Evolutionary conservation across 805 yeast genomes (phyloP), one percentile per base, ranked within the genome.

Genomic region (Pichia membranifaciens): DNA sequence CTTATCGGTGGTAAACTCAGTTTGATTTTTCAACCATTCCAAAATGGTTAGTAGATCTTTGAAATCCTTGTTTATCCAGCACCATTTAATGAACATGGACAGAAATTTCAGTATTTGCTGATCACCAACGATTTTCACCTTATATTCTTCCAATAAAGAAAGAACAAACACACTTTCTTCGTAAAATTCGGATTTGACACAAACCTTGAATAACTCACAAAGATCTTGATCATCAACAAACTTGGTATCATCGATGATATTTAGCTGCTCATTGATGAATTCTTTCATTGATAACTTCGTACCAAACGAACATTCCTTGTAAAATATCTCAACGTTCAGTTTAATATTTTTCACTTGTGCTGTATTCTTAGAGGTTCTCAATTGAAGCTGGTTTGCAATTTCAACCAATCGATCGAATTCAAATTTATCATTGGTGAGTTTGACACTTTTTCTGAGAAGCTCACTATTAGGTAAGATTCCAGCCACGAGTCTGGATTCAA

Each of bases 401-500:
- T 44, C 51, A 38, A 43, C 32, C 5, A 61, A 31, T 35, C 55
- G 46, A 17, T 48, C 37, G 35, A 47, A 38, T 23, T 51, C 52
- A 18, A 31, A 31, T 22, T 54, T 54, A 32, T 54, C 54, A 16
- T 45, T n/a, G 5, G 55, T 35, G 5, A 50, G 32, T 34, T 46
- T 36, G 52, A 45, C 28, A 54, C 57, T 20, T 48, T 50, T 25
- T 43, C 49, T 37, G 29, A 61, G 32, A 5, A 52, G 36, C 20
- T 53, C 53, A 10, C 34, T 43, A 29, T 50, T 51, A 2, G 67
- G 65, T 29, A 53, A 44, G 7, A 63, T 58, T 12, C 66, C 66
- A 28, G 47, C 43, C 21, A 49, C 49, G 18, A 61, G 38, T 42
- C 60, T 54, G 3, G 54, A 45, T 37, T 59, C 59, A n/a, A 62